Conservation (phyloP, 768 basidiomycete genomes). For the Plicaturopsis crispa region DNA sequence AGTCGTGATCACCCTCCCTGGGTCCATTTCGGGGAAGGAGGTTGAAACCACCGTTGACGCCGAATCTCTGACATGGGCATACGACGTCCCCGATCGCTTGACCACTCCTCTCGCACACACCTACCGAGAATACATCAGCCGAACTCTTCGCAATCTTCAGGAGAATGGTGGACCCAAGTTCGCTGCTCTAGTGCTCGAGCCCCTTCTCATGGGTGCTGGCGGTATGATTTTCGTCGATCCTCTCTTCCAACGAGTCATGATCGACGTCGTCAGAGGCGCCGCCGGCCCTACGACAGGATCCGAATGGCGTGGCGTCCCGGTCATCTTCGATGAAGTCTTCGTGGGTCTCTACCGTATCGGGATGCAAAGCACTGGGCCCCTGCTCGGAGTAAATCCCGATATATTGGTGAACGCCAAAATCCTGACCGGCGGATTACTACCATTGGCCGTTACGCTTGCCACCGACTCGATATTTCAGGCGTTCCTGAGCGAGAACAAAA, state of each 20-base stretch:
- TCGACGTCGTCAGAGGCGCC: slow-evolving; percentile 66
- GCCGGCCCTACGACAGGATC: slow-evolving; percentile 13
- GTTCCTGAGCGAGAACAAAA: slow-evolving; percentile 69
- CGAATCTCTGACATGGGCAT: slow-evolving; percentile 49
- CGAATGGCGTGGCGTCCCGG: slow-evolving; percentile 67
- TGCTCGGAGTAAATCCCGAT: slow-evolving; percentile 75
- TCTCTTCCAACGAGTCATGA: slow-evolving; percentile 82
- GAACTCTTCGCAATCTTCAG: slow-evolving; percentile 39
- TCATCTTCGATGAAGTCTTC: slow-evolving; percentile 96
- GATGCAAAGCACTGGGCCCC: slow-evolving; percentile 48
- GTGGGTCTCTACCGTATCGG: slow-evolving; percentile 88
- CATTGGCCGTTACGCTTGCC: slow-evolving; percentile 80
- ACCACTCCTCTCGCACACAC: slow-evolving; percentile 48
- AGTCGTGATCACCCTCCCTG: slow-evolving; percentile 46
- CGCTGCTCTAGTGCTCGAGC: slow-evolving; percentile 83
- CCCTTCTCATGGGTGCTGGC: slow-evolving; percentile 89
- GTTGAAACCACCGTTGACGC: slow-evolving; percentile 23
- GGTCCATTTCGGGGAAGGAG: slow-evolving; percentile 18
- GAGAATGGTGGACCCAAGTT: slow-evolving; percentile 28
- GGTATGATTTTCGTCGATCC: slow-evolving; percentile 98
- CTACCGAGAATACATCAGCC: slow-evolving; percentile 56
- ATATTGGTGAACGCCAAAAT: slow-evolving; percentile 91
- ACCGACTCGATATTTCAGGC: slow-evolving; percentile 72
- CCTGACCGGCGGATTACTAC: slow-evolving; percentile 87
- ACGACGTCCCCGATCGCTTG: slow-evolving; percentile 62